A percentile compares a stretch with the other conserved stretches of the same genome.
Conservation (phyloP, 192 early-diverging fungal species). For the Allomyces macrogynus region DNA sequence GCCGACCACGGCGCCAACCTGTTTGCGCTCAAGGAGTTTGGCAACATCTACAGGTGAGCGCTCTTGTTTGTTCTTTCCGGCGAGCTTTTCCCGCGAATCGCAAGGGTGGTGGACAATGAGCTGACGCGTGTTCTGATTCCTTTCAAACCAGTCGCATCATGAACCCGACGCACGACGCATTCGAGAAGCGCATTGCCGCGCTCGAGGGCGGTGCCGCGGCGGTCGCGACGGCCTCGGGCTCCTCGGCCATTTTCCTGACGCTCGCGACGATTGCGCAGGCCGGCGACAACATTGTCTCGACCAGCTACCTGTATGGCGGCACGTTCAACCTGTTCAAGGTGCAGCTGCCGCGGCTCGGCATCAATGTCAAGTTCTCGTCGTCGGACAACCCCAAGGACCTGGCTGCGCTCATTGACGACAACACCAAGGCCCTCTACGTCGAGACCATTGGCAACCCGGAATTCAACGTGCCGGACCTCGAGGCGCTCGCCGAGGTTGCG, state of each 20-base stretch:
- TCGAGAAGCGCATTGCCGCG: slow-evolving; percentile 72
- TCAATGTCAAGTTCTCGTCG: slow-evolving; percentile 52
- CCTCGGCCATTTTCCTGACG: slow-evolving; percentile 72
- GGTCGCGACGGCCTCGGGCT: slow-evolving; percentile 38
- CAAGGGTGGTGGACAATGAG: too few species aligned
- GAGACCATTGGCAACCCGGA: slow-evolving; percentile 85
- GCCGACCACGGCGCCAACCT: slow-evolving; percentile 62
- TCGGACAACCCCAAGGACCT: slow-evolving; percentile 60
- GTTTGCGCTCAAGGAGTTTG: slow-evolving; percentile 49
- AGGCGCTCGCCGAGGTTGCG: slow-evolving; percentile 55
- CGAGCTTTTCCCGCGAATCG: too few species aligned
- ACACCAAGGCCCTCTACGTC: slow-evolving; percentile 78
- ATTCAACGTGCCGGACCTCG: slow-evolving; percentile 73
- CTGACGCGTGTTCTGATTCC: not conserved
- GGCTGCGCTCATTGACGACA: slow-evolving; percentile 54
- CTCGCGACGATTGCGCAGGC: slow-evolving; percentile 51
- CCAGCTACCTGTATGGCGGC: slow-evolving; percentile 51
- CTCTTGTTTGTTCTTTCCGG: slow-evolving; percentile 7
- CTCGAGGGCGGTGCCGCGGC: slow-evolving; percentile 72
- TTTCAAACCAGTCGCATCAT: slow-evolving; percentile 4
- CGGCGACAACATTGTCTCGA: slow-evolving; percentile 80
- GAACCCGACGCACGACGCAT: not conserved
- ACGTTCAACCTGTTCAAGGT: slow-evolving; percentile 77
- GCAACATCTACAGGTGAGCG: slow-evolving; percentile 65
- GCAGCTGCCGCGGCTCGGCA: slow-evolving; percentile 59